These are phyloP conservation scores for Solanum habrochaites DNA, from an alignment of 257 asterid genomes.

Conservation along the genomic window DNA sequence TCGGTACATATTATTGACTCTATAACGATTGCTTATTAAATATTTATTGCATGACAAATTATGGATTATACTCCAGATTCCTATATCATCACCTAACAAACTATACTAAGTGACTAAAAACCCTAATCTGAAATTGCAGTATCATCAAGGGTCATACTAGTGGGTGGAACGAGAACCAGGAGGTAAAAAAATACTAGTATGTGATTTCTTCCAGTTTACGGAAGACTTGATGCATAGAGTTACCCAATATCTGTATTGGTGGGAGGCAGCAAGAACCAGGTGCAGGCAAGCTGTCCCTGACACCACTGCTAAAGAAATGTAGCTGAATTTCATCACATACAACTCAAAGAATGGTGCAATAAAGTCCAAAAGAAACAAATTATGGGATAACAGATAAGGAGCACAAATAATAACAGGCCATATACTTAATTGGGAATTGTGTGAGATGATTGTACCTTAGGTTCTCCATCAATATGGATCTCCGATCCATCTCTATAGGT, in stretches of 20 bases:
- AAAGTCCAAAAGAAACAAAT: background rate
- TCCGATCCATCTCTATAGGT: slow-evolving; percentile 57
- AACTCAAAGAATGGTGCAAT: background rate
- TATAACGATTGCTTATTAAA: background rate
- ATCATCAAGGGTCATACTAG: background rate
- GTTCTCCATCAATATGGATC: slow-evolving; percentile 66
- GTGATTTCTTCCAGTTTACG: background rate
- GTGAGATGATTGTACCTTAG: slow-evolving; percentile 37
- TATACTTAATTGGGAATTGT: background rate
- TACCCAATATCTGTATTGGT: background rate
- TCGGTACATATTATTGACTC: background rate
- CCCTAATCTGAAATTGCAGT: background rate
- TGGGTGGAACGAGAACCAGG: background rate
- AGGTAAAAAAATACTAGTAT: background rate
- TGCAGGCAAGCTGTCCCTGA: background rate
- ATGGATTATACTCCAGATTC: background rate
- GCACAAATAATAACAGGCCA: background rate
- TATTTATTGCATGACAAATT: background rate
- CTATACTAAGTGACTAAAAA: background rate
- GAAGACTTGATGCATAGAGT: background rate
- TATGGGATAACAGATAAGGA: background rate
- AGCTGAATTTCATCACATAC: background rate
- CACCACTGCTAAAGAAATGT: background rate
- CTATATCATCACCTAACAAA: background rate
- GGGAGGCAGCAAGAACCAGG: background rate